These are phyloP conservation scores for Narthecium ossifragum DNA, from an alignment of 106 monocot species.

Conservation along the genomic window DNA sequence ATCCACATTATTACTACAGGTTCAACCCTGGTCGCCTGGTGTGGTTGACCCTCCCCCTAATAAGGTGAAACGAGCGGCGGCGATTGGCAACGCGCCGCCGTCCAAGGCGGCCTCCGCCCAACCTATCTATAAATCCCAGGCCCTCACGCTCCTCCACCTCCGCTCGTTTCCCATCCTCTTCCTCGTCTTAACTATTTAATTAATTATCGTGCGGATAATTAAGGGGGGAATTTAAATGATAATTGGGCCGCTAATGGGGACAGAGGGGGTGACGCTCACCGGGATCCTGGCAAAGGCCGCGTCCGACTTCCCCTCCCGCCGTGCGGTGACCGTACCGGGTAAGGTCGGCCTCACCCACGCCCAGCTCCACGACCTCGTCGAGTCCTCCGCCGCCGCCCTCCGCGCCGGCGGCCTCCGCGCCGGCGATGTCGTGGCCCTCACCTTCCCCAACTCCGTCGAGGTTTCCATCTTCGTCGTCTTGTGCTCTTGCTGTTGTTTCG, in stretches of 20 bases:
- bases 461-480: constrained; percentile 11
- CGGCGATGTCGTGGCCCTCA: constrained; percentile 77
- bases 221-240: too few relatives aligned
- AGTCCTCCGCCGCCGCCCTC: constrained; percentile 49
- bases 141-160: too few relatives aligned
- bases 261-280: constrained; percentile 58
- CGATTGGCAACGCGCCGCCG: too few relatives aligned
- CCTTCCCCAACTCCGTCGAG: constrained; percentile 92
- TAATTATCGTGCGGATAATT: neutral
- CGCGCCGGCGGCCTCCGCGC: constrained; percentile 37
- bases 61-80: too few relatives aligned
- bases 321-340: constrained; percentile 50
- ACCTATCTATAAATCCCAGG: too few relatives aligned
- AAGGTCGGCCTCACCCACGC: constrained; percentile 48
- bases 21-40: too few relatives aligned
- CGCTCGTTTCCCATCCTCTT: too few relatives aligned
- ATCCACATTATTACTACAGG: too few relatives aligned
- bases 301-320: constrained; percentile 29
- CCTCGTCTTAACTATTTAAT: neutral
- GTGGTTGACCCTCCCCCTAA: too few relatives aligned
- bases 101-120: too few relatives aligned
- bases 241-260: neutral
- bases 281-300: constrained; percentile 45
- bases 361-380: constrained; percentile 51
- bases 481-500: neutral